Evolutionary conservation across 2,329 filamentous ascomycete species (phyloP).

Genomic region (Trichoderma sp.): DNA sequence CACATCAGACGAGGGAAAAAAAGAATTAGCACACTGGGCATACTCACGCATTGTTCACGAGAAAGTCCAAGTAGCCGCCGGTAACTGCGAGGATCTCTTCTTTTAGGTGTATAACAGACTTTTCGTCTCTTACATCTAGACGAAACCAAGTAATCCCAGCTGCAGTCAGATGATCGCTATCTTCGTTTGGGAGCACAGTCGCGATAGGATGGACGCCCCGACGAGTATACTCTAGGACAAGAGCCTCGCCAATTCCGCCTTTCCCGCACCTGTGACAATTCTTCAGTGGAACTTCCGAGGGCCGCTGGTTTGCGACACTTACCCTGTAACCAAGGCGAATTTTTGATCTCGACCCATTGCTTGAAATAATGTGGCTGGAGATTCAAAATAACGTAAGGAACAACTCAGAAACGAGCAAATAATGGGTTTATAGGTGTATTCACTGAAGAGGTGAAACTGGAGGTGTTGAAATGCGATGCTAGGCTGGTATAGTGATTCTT

Average conservation of each 20-base stretch:
- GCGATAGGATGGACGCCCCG: slow-evolving; percentile 42
- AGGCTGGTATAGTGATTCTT: background rate
- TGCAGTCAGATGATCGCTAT: slow-evolving; percentile 34
- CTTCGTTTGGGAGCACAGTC: slow-evolving; percentile 37
- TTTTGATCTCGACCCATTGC: background rate
- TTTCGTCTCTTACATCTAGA: slow-evolving; percentile 40
- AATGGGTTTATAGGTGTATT: background rate
- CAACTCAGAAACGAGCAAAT: background rate
- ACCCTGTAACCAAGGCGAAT: slow-evolving; percentile 20
- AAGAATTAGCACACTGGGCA: background rate
- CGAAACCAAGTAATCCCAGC: slow-evolving; percentile 36
- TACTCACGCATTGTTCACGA: slow-evolving; percentile 19
- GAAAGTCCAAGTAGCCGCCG: slow-evolving; percentile 4
- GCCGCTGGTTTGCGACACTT: background rate
- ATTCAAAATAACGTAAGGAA: background rate
- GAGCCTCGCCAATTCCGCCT: slow-evolving; percentile 37
- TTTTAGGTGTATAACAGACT: slow-evolving; percentile 36
- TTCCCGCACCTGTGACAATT: slow-evolving; percentile 22
- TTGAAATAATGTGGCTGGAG: background rate
- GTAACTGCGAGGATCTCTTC: slow-evolving; percentile 30
- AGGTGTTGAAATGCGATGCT: background rate
- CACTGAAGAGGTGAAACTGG: background rate
- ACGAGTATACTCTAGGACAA: slow-evolving; percentile 33
- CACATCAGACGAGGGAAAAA: background rate
- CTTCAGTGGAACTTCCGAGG: background rate